Percentiles rank a stretch among this genome's conserved stretches.
Conservation (phyloP, 1,284 basidiomycete genomes). For the Tilletia caries region DNA sequence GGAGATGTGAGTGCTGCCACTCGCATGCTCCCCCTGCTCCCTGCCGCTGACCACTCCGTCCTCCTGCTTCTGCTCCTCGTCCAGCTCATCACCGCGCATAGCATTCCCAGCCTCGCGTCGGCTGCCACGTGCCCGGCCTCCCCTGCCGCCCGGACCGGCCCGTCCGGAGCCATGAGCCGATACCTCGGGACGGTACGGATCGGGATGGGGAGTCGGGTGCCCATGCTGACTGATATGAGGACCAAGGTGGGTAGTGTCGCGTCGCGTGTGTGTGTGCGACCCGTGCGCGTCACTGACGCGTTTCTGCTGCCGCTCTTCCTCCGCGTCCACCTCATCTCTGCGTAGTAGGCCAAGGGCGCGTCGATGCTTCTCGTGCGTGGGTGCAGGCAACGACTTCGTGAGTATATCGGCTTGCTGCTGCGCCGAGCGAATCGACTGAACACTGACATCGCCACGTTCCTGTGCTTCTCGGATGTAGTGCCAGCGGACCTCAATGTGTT, state of each 20-base stretch:
- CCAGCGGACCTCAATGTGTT: background rate
- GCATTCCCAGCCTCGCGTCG: too few relatives aligned
- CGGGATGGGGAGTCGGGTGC: too few relatives aligned
- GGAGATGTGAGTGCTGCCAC: too few relatives aligned
- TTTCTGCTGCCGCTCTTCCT: background rate
- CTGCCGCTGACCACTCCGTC: too few relatives aligned
- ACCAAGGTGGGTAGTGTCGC: background rate
- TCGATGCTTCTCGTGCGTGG: background rate
- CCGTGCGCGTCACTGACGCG: background rate
- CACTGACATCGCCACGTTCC: too few relatives aligned
- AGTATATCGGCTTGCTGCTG: background rate
- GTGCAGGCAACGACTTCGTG: background rate
- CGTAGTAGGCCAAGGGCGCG: background rate
- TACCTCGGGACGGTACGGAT: background rate
- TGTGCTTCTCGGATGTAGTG: background rate
- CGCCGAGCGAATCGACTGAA: background rate
- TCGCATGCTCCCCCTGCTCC: too few relatives aligned
- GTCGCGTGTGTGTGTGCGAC: too few relatives aligned
- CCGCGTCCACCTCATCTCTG: background rate
- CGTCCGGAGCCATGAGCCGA: background rate
- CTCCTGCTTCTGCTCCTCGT: too few relatives aligned
- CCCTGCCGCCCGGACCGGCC: too few relatives aligned
- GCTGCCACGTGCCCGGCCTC: too few relatives aligned
- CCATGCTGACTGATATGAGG: background rate
- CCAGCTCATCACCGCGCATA: too few relatives aligned